These are phyloP conservation scores for Lenwebbia sp. DNA, from an alignment of 345 rosid genomes.

Conservation along the genomic window DNA sequence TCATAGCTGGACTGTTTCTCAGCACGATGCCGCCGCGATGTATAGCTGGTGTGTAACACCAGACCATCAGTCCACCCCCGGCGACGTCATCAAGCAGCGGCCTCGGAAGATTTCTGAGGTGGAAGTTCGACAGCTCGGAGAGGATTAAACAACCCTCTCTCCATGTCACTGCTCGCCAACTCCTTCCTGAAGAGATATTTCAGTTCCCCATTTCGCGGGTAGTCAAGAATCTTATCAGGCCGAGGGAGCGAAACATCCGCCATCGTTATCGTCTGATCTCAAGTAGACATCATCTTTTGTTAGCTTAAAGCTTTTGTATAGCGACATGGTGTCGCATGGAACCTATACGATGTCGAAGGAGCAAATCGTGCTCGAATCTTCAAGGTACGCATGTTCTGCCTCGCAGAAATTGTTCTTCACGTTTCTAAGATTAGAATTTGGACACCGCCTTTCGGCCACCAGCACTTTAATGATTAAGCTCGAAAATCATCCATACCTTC, in stretches of 20 bases:
- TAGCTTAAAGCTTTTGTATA: neutral
- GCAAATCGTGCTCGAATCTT: neutral
- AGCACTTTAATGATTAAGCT: neutral
- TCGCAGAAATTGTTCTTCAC: neutral
- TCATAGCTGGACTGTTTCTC: neutral
- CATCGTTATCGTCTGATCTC: neutral
- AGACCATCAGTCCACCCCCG: neutral
- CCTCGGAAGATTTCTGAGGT: neutral
- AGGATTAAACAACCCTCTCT: neutral
- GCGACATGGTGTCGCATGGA: neutral
- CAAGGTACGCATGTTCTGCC: neutral
- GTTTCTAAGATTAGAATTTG: neutral
- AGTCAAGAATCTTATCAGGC: neutral
- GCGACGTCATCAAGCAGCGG: neutral
- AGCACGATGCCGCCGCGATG: neutral
- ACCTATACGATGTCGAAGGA: neutral
- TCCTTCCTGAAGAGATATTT: neutral
- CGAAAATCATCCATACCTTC: neutral
- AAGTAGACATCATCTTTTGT: neutral
- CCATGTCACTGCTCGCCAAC: neutral
- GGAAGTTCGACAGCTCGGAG: neutral
- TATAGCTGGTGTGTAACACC: neutral
- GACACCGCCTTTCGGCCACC: neutral
- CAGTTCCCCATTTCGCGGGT: neutral
- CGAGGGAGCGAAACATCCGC: fast-evolving